Evolutionary conservation across 768 basidiomycete genomes (phyloP), one percentile per base, ranked within the genome.

Genomic region (Suillus clintonianus): DNA sequence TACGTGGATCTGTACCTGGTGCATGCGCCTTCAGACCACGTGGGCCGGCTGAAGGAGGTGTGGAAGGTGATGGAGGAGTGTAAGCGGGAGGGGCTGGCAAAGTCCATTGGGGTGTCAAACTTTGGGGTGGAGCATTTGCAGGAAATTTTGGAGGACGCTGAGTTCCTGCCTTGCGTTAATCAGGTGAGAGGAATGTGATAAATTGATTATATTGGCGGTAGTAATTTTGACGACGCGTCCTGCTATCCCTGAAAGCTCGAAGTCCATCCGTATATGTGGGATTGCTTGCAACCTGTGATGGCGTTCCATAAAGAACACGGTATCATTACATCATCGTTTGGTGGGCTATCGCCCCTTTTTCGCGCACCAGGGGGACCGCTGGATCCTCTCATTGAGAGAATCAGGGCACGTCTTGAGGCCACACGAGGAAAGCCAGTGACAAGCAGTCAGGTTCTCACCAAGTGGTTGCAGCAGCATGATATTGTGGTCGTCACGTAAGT

Each of bases 81-180:
- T 36, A 80, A 83, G 68, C 75, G 82, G 39, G 77, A 77, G 6
- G 79, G 80, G 0, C 67, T 80, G 2, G 67, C 79, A 9, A 81
- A 41, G 63, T 63, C 27, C 71, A 89, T 90, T 59, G 90, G 90
- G n/a, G 88, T 92, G 62, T 87, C 86, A 76, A 92, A 91, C 74
- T 91, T 88, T 72, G 71, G 70, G 10, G 65, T 89, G 37, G 71
- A 78, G 1, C 74, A 87, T 54, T 78, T 92, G n/a, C 77, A 88
- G 68, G 72, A 72, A 4, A 65, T 91, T 4, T 58, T 86, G 60
- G 83, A 82, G 67, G 70, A 73, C 1, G 86, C 86, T 1, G 78
- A 75, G 41, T 73, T 88, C 66, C 84, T 81, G 39, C 90, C 90
- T 4, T 86, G 85, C 1, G 89, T 89, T 41, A 90, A 93, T 69